These are phyloP conservation scores for Plasmodium malariae DNA, from an alignment of 169 alveolate species.

Conservation along the genomic window DNA sequence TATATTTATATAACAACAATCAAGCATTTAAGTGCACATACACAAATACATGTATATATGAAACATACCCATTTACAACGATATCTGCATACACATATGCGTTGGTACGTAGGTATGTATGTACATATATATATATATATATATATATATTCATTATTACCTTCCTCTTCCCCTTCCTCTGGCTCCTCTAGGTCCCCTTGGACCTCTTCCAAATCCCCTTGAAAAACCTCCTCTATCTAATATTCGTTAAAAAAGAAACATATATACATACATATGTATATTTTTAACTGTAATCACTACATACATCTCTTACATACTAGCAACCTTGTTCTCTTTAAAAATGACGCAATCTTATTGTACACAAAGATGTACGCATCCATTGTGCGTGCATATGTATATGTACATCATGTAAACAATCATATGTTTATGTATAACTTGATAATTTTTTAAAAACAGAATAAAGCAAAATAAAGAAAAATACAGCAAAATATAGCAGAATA, in stretches of 20 bases:
- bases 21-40: background rate
- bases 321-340: too few species aligned
- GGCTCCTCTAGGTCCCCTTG: constrained; percentile 79
- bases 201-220: constrained; percentile 80
- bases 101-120: background rate
- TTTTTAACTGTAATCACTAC: background rate
- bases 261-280: background rate
- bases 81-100: too few species aligned
- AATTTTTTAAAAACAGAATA: too few species aligned
- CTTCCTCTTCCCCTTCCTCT: constrained; percentile 77
- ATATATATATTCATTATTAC: constrained; percentile 11
- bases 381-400: too few species aligned
- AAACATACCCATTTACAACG: too few species aligned
- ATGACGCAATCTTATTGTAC: too few species aligned
- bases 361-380: too few species aligned
- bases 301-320: too few species aligned
- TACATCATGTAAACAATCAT: too few species aligned
- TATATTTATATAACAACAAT: constrained; percentile 56
- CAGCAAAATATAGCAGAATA: too few species aligned
- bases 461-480: too few species aligned
- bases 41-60: background rate
- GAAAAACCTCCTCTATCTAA: constrained; percentile 85
- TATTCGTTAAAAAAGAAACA: constrained; percentile 6
- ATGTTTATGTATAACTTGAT: too few species aligned
- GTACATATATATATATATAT: constrained; percentile 17